Evolutionary conservation across 345 rosid genomes (phyloP), one percentile per base, ranked within the genome.

Genomic region (Toxicodendron radicans): DNA sequence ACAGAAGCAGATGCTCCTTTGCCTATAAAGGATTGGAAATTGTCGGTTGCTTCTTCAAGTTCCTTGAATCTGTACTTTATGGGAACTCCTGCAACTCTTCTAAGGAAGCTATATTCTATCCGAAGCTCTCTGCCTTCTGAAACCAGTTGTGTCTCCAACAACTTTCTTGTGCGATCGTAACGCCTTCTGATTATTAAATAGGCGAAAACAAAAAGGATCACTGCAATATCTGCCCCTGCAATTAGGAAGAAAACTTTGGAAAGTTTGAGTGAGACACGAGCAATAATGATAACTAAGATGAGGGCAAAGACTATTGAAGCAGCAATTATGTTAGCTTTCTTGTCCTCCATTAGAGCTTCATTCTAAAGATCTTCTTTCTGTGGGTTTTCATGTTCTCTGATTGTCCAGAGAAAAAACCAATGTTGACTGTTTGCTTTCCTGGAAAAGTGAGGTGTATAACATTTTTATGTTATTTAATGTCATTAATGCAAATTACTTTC

Each of bases 61-160:
- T 94, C 97, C 46, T 79, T 85, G 77, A 69, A 77, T 48, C 82
- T 78, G 78, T 90, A 94, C 65, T 82, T 90, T 1, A 78, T 90
- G 0, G 98, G 97, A 12, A 92, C 83, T 5, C 96, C 96, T 0
- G 98, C 96, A 23, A 94, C 96, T 83, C 89, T 90, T 68, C 98
- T 69, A 0, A 94, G 79, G 63, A 94, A 92, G 73, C 96, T 94
- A 76, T 90, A 94, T 70, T 94, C 97, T 20, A 88, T 83, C 41
- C 90, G 82, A 14, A 92, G 91, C 89, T 92, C 98, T 35, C 73
- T 73, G 17, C 94, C 93, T 83, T 89, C 92, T 0, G 93, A 80
- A 21, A 41, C 79, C 56, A 84, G 52, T 46, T 78, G 82, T 0
- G 81, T 84, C 49, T 80, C 91, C 32, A 94, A 68, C 21, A 84